Conservation (phyloP, 2,329 filamentous ascomycete species). For the Colletotrichum simmondsii region DNA sequence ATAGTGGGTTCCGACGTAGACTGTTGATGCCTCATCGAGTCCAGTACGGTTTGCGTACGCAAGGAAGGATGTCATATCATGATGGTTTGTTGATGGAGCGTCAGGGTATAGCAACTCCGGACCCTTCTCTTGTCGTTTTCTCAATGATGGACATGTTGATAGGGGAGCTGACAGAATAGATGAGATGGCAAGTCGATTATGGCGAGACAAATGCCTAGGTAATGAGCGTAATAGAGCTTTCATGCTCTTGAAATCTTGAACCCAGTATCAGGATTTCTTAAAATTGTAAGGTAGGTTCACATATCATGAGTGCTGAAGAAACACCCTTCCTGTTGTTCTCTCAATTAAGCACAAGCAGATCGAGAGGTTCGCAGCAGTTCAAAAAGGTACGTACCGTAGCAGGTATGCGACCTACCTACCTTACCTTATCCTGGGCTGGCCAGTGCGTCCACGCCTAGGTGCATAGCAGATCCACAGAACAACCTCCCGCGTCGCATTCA, state of each 20-base stretch:
- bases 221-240: slow-evolving; percentile 1
- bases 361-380: not conserved
- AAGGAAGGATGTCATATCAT: slow-evolving; percentile 73
- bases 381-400: slow-evolving; percentile 13
- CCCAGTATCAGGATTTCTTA: not conserved
- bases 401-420: not conserved
- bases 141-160: slow-evolving; percentile 7
- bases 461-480: slow-evolving; percentile 1
- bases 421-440: not conserved
- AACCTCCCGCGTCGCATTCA: not conserved
- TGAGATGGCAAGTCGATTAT: not conserved
- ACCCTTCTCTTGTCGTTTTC: not conserved
- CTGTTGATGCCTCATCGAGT: slow-evolving; percentile 65
- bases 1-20: slow-evolving; percentile 80
- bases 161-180: not conserved
- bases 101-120: slow-evolving; percentile 54
- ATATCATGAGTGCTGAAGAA: not conserved
- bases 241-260: slow-evolving; percentile 5
- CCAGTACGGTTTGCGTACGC: slow-evolving; percentile 68
- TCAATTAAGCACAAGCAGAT: not conserved
- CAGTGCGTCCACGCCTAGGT: not conserved
- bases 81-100: slow-evolving; percentile 62
- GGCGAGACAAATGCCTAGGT: not conserved
- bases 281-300: not conserved
- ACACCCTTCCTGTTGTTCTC: not conserved